Evolutionary conservation across 805 yeast species (phyloP), one percentile per base, ranked within the genome.

Genomic region (Wilhelminamyces savonicus): DNA sequence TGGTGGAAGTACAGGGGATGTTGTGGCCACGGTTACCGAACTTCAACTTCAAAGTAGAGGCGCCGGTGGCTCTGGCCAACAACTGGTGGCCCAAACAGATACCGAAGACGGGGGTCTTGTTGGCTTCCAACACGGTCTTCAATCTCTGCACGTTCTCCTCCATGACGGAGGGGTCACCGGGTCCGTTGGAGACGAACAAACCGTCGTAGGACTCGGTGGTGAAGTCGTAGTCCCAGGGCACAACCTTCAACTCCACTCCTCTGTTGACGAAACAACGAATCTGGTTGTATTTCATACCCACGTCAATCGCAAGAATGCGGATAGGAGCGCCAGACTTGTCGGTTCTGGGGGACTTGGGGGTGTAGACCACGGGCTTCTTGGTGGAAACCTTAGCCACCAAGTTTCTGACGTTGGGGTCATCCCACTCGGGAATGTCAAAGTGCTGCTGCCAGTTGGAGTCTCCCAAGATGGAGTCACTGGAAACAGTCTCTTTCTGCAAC

Each of bases 11-110:
- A 67, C 92, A 83, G 37, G 98, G 98, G 48, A 92, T 92, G 62
- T 92, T 92, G 66, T 92, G 98, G 52, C 97, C 98, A 73, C 98
- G 87, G 74, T 92, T 92, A 78, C 98, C 98, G 50, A 86, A 92
- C 66, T 88, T 88, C 67, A 92, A 66, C 66, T 92, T 92, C 48
- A 77, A 45, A 27, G 98, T 92, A 19, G 84, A 71, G 36, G 97
- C 97, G 52, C 98, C 98, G 30, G 92, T 66, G 28, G 98, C 95
- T 63, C 94, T 73, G 18, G 97, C 95, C 55, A 92, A 62, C 52
- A 92, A 74, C 71, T 92, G 98, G 65, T 92, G 98, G 60, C 98
- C 98, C 44, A 92, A 70, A 76, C 98, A 92, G 56, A 92, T 92
- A 75, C 98, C 98, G 50, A 92, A 92, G 33, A 92, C 72, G 31